Percentiles rank a stretch among this genome's conserved stretches.
Conservation (phyloP, 257 asterid species). For the Rubia yunnanensis region DNA sequence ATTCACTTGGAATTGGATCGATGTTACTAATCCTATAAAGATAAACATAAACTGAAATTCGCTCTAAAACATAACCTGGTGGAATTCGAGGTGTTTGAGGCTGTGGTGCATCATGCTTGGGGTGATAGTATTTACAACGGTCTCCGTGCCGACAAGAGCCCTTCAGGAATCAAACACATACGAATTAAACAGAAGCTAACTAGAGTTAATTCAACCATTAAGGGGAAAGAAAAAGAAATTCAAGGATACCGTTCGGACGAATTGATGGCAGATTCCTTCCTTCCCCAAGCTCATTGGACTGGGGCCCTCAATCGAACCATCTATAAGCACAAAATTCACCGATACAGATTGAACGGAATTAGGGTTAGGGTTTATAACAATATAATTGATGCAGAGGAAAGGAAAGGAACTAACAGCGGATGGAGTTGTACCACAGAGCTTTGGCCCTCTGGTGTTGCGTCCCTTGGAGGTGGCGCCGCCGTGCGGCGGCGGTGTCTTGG, state of each 20-base stretch:
- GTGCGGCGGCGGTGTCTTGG: constrained; percentile 68
- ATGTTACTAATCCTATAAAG: neutral
- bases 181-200: constrained; percentile 3
- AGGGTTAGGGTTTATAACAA: neutral
- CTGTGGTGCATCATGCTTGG: constrained; percentile 36
- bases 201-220: neutral
- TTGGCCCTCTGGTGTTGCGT: constrained; percentile 83
- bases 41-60: neutral
- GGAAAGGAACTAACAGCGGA: constrained; percentile 29
- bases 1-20: neutral
- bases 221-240: neutral
- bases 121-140: constrained; percentile 82
- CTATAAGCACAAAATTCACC: neutral
- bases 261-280: constrained; percentile 70
- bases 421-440: constrained; percentile 84
- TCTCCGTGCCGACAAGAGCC: constrained; percentile 86
- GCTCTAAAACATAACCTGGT: constrained; percentile 32
- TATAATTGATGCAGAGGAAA: neutral
- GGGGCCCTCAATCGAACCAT: constrained; percentile 28
- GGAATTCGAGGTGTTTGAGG: constrained; percentile 23
- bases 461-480: constrained; percentile 88
- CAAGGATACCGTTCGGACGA: constrained; percentile 60
- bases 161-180: constrained; percentile 22
- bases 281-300: constrained; percentile 37
- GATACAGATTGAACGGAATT: neutral